Conservation (phyloP, 257 asterid genomes). For the Echites panduratus region DNA sequence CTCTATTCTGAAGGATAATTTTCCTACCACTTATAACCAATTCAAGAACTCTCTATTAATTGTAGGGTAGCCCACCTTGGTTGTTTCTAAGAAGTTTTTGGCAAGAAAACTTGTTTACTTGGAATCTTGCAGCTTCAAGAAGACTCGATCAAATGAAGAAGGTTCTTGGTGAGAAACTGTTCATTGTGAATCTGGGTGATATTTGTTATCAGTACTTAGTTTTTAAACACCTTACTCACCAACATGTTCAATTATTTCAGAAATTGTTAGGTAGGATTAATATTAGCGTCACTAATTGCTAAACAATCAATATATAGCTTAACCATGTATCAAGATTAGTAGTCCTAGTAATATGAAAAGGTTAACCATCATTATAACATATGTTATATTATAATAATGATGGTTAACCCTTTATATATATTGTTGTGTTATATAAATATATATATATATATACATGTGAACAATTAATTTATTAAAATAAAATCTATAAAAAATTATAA, state of each 20-base stretch:
- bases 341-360: background rate
- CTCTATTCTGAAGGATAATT: no score
- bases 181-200: background rate
- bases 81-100: background rate
- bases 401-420: no score
- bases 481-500: no score
- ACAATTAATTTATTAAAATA: no score
- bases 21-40: no score
- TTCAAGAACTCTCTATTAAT: no score
- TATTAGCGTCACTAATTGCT: background rate
- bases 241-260: conserved; percentile 1
- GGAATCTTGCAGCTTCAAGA: background rate
- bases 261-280: background rate
- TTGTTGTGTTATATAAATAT: no score
- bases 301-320: background rate
- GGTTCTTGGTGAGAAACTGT: background rate
- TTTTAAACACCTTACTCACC: background rate
- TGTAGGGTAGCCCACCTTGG: no score
- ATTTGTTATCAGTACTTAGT: background rate
- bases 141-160: no score
- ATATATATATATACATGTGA: background rate
- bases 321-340: background rate
- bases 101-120: background rate
- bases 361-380: background rate
- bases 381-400: background rate